Evolutionary conservation across 306 rosid species (phyloP).

Genomic region (Boehmeria nivea): DNA sequence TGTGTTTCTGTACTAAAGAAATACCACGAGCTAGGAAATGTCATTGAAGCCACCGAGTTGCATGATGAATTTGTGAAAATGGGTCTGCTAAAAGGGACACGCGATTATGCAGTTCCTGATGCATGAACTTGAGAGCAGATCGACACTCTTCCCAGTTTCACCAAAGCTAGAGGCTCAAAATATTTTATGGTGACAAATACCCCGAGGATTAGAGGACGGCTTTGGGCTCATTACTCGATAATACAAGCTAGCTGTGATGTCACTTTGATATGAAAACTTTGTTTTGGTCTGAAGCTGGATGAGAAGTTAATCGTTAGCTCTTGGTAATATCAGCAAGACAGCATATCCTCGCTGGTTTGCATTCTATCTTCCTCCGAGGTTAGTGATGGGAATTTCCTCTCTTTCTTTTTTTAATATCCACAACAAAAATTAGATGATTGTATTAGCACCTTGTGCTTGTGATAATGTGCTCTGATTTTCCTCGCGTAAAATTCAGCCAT

Average conservation of each 20-base stretch:
- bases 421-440: slow-evolving; percentile 5
- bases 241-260: not conserved
- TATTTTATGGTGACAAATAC: slow-evolving; percentile 9
- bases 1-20: slow-evolving; percentile 54
- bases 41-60: slow-evolving; percentile 61
- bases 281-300: slow-evolving; percentile 21
- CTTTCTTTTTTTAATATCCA: not conserved
- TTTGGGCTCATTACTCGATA: slow-evolving; percentile 8
- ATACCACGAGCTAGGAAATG: slow-evolving; percentile 56
- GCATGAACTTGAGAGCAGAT: slow-evolving; percentile 35
- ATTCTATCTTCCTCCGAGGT: slow-evolving; percentile 15
- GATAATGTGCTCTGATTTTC: not conserved
- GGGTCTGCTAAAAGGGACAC: slow-evolving; percentile 43
- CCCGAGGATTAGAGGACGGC: slow-evolving; percentile 5
- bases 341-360: slow-evolving; percentile 1
- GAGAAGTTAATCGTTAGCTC: slow-evolving; percentile 14
- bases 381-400: slow-evolving; percentile 15
- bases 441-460: slow-evolving; percentile 30
- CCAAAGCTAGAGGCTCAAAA: not conserved
- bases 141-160: slow-evolving; percentile 6
- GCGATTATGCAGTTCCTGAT: slow-evolving; percentile 31
- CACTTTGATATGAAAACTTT: slow-evolving; percentile 18
- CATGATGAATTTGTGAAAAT: slow-evolving; percentile 52
- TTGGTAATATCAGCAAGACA: too few relatives aligned
- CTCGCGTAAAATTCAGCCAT: not conserved